Percentiles rank a stretch among this genome's conserved stretches.
Conservation (phyloP, 805 yeast genomes). For the Yamadazyma laniorum region DNA sequence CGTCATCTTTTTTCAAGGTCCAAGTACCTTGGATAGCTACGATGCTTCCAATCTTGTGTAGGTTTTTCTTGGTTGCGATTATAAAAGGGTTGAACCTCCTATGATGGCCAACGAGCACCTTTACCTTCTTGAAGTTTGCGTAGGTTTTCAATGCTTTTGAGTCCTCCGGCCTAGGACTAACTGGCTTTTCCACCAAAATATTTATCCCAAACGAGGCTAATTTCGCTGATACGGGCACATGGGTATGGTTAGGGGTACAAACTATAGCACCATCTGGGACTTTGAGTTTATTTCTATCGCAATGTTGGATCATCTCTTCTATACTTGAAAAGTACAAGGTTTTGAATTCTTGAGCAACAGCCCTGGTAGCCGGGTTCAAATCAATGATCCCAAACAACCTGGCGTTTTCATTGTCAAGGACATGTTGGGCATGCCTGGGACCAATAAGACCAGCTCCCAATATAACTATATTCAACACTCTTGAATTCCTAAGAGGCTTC, state of each 20-base stretch:
- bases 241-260: constrained; percentile 44
- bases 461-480: constrained; percentile 10
- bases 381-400: constrained; percentile 36
- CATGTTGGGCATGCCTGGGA: constrained; percentile 40
- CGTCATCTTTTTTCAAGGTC: constrained; percentile 35
- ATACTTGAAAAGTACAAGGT: constrained; percentile 25
- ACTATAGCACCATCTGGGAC: constrained; percentile 42
- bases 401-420: constrained; percentile 23
- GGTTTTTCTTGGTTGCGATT: constrained; percentile 33
- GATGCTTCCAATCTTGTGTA: constrained; percentile 28
- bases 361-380: constrained; percentile 25
- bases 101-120: constrained; percentile 42
- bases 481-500: background rate
- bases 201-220: constrained; percentile 37
- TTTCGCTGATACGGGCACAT: constrained; percentile 30
- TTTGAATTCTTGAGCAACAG: constrained; percentile 25
- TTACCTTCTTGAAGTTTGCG: constrained; percentile 20
- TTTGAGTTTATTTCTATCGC: constrained; percentile 19
- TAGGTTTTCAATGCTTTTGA: constrained; percentile 31
- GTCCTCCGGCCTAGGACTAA: constrained; percentile 34
- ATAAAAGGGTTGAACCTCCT: constrained; percentile 43
- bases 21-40: constrained; percentile 43
- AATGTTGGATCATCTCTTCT: constrained; percentile 25
- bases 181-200: constrained; percentile 40
- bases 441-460: constrained; percentile 43